Evolutionary conservation across 352 stramenopile genomes (phyloP), one percentile per base, ranked within the genome.

Genomic region (Aphanomyces invadans): DNA sequence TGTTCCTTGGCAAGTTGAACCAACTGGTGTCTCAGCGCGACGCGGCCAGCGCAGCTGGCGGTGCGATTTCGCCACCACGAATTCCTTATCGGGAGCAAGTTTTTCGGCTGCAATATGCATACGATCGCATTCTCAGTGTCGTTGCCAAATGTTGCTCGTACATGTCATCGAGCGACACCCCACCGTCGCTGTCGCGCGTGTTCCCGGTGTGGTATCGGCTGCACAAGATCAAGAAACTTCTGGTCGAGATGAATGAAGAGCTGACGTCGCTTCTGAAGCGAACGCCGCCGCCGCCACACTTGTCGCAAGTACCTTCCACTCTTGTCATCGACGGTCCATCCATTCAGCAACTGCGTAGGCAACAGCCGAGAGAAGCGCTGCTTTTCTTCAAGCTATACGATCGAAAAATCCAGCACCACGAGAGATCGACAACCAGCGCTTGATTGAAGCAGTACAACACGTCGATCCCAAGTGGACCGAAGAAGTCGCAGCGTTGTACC

Each of bases 201-300:
- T 67, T 67, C 54, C 60, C 60, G 17, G 9, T 57, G 19, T 67
- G 60, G 60, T 67, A 36, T 59, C 60, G 60, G 3, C 49, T 67
- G 1, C 48, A 67, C 23, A 67, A 59, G 42, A 48, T 67, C 29
- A 67, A 67, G 32, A 25, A 57, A 9, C 60, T 67, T 9, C 26
- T 67, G 23, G 42, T 2, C 2, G 60, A 49, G 7, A 19, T 67
- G 23, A 67, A 67, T 23, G 12, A 42, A 23, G 60, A 67, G 49
- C 49, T 67, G 17, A 26, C 60, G 21, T 29, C 21, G 10, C 26
- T 49, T 2, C 4, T 67, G 9, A 28, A 57, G 26, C 60, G 60
- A 17, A 39, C 39, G 5, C 60, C 60, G 31, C 60, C 60, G 21
- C 60, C 60, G 17, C 60, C 60, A 36, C n/a, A 21, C 17, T 44